phyloP scores from a whole-genome alignment of 192 early-diverging fungal species.

The Chytriomyces hyalinus region DNA sequence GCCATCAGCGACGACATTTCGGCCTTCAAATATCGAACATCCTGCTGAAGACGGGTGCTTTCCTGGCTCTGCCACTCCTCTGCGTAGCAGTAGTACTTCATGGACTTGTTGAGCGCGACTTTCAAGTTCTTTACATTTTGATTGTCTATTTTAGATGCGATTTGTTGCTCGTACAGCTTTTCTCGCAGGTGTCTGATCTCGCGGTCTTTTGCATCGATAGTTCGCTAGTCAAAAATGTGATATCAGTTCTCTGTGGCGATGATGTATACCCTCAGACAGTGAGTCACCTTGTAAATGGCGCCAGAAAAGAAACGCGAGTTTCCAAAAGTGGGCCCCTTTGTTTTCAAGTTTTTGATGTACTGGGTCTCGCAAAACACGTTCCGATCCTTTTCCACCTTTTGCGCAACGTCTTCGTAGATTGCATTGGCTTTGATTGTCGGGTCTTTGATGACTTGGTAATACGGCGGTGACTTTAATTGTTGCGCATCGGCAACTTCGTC shows the following conservation, averaged over 20 bases:
- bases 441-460: constrained; percentile 55
- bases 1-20: constrained; percentile 63
- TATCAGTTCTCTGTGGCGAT: neutral
- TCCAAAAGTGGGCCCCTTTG: constrained; percentile 19
- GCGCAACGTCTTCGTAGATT: constrained; percentile 40
- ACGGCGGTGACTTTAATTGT: constrained; percentile 44
- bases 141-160: constrained; percentile 36
- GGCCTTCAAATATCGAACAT: constrained; percentile 57
- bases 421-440: constrained; percentile 46
- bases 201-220: constrained; percentile 52
- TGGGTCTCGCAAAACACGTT: constrained; percentile 44
- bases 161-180: constrained; percentile 47
- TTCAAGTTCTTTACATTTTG: constrained; percentile 53
- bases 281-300: constrained; percentile 48
- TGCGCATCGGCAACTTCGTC: constrained; percentile 53
- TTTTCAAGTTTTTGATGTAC: constrained; percentile 13
- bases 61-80: constrained; percentile 65
- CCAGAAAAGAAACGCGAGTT: constrained; percentile 48
- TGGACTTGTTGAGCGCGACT: constrained; percentile 50
- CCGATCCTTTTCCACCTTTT: constrained; percentile 50
- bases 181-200: constrained; percentile 55
- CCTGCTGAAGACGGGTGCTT: constrained; percentile 51
- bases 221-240: constrained; percentile 15
- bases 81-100: constrained; percentile 64
- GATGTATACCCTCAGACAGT: neutral